Percentiles rank a stretch among this genome's conserved stretches.
Evolutionary conservation across 2,329 filamentous ascomycete genomes (phyloP).

Genomic region (Onygena corvina): DNA sequence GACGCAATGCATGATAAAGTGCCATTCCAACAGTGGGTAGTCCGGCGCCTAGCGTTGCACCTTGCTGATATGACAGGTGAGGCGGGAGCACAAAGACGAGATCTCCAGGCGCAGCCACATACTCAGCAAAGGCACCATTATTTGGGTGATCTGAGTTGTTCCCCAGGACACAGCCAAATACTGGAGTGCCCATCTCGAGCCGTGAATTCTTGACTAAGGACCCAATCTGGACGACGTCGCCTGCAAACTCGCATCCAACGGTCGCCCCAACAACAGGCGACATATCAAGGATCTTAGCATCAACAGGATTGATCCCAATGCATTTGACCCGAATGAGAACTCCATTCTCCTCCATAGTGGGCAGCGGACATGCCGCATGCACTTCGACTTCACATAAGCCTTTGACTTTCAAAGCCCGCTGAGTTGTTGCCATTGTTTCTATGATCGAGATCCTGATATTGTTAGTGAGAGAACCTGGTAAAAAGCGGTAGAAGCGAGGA

Average conservation of each 20-base stretch:
- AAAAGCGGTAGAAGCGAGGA: no score
- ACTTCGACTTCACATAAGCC: no score
- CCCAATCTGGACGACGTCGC: slow-evolving; percentile 9
- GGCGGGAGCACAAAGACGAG: slow-evolving; percentile 24
- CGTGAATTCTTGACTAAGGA: background rate
- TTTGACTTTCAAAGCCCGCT: no score
- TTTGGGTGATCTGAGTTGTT: slow-evolving; percentile 21
- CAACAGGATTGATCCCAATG: slow-evolving; percentile 18
- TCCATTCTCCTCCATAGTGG: background rate
- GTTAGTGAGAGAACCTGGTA: no score
- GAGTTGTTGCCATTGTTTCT: no score
- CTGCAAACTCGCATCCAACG: slow-evolving; percentile 14
- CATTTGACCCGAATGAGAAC: slow-evolving; percentile 14
- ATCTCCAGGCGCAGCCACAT: slow-evolving; percentile 22
- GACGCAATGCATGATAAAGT: slow-evolving; percentile 21
- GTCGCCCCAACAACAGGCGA: slow-evolving; percentile 14
- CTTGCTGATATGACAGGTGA: slow-evolving; percentile 23
- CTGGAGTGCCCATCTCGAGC: slow-evolving; percentile 22
- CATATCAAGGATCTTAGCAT: slow-evolving; percentile 17
- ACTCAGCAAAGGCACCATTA: slow-evolving; percentile 29
- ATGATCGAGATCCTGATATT: no score
- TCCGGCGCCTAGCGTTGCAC: slow-evolving; percentile 21
- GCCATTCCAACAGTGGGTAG: slow-evolving; percentile 24
- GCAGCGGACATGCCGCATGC: no score
- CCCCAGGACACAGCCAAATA: slow-evolving; percentile 27